A percentile compares a stretch with the other conserved stretches of the same genome.
These are phyloP conservation scores for Dichomitus squalens DNA, from an alignment of 1,284 basidiomycete genomes.

Conservation along the genomic window DNA sequence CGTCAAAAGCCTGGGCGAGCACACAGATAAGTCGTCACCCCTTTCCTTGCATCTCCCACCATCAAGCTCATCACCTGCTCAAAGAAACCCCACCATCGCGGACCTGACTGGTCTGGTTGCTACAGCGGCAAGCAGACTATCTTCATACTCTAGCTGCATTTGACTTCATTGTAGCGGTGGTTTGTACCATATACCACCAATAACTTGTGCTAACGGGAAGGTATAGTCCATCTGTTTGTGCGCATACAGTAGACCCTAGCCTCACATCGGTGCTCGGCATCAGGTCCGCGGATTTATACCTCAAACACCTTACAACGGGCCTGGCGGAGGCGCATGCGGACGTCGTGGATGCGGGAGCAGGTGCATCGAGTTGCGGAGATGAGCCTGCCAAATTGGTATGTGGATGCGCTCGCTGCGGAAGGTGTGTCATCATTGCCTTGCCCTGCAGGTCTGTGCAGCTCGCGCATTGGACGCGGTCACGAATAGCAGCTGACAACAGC, in stretches of 20 bases:
- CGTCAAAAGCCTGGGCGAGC: too few relatives aligned
- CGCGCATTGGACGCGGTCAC: not conserved
- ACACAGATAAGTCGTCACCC: too few relatives aligned
- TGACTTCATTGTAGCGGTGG: slow-evolving; percentile 53
- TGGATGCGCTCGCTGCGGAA: slow-evolving; percentile 60
- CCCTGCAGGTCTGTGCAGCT: not conserved
- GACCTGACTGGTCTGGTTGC: too few relatives aligned
- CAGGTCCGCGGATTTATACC: slow-evolving; percentile 48
- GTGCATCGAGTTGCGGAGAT: slow-evolving; percentile 53
- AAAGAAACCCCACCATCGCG: too few relatives aligned
- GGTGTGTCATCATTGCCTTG: slow-evolving; percentile 43
- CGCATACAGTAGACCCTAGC: slow-evolving; percentile 48
- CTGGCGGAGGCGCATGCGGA: slow-evolving; percentile 31
- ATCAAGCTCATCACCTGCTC: too few relatives aligned
- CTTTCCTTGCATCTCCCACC: too few relatives aligned
- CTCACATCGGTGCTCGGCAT: slow-evolving; percentile 62
- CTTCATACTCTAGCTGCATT: too few relatives aligned
- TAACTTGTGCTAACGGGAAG: not conserved
- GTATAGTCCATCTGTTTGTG: slow-evolving; percentile 46
- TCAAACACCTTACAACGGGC: slow-evolving; percentile 52
- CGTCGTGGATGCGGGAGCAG: slow-evolving; percentile 64
- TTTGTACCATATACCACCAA: slow-evolving; percentile 15
- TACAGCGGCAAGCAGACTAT: too few relatives aligned
- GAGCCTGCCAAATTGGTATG: slow-evolving; percentile 55
- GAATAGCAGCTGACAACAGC: too few relatives aligned